A percentile compares a stretch with the other conserved stretches of the same genome.
Conservation (phyloP, 2,329 filamentous ascomycete genomes). For the Neurospora crassa region DNA sequence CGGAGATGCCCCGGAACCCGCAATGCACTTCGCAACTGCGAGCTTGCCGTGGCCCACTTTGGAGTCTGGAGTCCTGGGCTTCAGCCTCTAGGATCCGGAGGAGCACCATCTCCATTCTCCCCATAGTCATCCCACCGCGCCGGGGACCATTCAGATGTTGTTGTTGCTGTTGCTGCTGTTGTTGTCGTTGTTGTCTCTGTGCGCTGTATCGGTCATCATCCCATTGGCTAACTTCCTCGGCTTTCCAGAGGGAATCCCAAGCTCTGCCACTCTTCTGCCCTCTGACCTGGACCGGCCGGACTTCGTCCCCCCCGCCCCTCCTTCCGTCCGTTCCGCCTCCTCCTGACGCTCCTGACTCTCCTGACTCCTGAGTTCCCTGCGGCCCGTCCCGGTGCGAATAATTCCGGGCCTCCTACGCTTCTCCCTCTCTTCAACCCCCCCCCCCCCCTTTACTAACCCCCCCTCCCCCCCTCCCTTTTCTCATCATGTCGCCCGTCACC, state of each 20-base stretch:
- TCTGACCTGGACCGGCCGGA: neutral
- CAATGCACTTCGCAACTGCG: neutral
- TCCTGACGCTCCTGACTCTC: neutral
- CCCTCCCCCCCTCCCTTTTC: conserved; percentile 11
- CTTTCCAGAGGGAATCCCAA: neutral
- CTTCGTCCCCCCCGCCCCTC: neutral
- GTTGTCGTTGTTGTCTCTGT: neutral
- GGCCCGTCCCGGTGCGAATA: conserved; percentile 16
- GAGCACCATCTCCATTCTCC: neutral
- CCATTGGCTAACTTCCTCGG: neutral
- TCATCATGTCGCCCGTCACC: conserved; percentile 18
- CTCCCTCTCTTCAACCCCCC: conserved; percentile 5
- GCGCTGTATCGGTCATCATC: neutral
- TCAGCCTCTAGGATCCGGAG: neutral
- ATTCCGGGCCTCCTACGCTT: conserved; percentile 5
- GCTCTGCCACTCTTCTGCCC: neutral
- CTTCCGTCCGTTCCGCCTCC: neutral
- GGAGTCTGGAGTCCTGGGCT: neutral
- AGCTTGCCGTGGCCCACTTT: neutral
- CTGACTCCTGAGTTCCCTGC: conserved; percentile 4
- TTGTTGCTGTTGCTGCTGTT: too few relatives aligned
- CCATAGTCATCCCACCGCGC: neutral
- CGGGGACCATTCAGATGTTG: neutral
- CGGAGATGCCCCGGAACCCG: neutral
- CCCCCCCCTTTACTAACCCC: conserved; percentile 5